phyloP scores from a whole-genome alignment of 2,329 filamentous ascomycete genomes.

The Dichotomopilus funicola region DNA sequence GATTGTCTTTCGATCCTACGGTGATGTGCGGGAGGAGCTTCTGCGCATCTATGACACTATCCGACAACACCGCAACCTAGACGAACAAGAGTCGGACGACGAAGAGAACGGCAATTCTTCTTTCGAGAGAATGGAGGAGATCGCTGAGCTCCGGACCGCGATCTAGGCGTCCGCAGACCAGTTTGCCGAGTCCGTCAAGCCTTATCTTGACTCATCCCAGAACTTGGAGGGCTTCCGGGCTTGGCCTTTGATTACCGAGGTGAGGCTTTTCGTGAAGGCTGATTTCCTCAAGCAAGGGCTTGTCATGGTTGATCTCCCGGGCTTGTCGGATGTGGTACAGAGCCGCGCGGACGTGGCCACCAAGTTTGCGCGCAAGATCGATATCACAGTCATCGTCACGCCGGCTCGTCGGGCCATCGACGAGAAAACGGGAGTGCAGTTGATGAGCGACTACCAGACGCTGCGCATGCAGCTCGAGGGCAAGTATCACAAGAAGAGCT shows the following conservation, averaged over 20 bases:
- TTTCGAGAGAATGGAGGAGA: not conserved
- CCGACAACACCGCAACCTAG: not conserved
- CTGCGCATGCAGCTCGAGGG: conserved; percentile 12
- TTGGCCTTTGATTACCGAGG: conserved; percentile 16
- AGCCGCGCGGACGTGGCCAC: conserved; percentile 8
- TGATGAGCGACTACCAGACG: conserved; percentile 14
- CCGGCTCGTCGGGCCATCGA: conserved; percentile 12
- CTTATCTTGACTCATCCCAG: conserved; percentile 12
- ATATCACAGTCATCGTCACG: conserved; percentile 11
- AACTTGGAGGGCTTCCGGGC: not conserved
- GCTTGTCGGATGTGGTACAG: conserved; percentile 10
- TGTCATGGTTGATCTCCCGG: conserved; percentile 15
- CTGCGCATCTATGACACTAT: not conserved
- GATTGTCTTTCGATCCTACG: conserved; percentile 3
- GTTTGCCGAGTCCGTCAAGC: conserved; percentile 10
- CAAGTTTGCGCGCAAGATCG: conserved; percentile 5
- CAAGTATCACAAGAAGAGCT: conserved; percentile 8
- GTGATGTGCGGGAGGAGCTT: conserved; percentile 11
- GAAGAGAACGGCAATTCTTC: not conserved
- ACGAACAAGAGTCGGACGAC: not conserved
- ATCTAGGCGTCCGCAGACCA: not conserved
- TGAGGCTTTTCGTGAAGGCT: conserved; percentile 12
- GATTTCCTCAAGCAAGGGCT: conserved; percentile 11
- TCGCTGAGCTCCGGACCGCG: not conserved
- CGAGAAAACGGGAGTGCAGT: conserved; percentile 10